Percentiles rank a stretch among this genome's conserved stretches.
Conservation (phyloP, 176 grass and related monocot species). For the Paspalum vaginatum region DNA sequence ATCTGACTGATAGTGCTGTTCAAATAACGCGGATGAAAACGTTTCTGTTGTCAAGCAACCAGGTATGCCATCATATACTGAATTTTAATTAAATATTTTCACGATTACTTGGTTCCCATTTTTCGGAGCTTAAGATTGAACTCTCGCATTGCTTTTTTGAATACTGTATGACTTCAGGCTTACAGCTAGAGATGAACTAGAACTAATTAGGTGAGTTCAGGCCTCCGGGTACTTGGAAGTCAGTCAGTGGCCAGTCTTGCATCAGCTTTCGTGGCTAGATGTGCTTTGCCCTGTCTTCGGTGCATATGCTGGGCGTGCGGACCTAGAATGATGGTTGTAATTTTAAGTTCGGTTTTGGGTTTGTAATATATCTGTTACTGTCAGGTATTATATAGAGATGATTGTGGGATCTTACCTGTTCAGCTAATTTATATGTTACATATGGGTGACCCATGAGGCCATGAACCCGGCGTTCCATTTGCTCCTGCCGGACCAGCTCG, state of each 20-base stretch:
- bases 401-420: background rate
- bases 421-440: background rate
- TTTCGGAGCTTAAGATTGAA: background rate
- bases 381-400: background rate
- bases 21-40: background rate
- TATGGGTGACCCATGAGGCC: background rate
- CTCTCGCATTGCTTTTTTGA: background rate
- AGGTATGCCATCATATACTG: conserved; percentile 18
- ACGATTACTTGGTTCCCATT: background rate
- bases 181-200: conserved; percentile 16
- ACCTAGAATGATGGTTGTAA: background rate
- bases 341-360: background rate
- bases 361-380: background rate
- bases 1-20: conserved; percentile 61
- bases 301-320: background rate
- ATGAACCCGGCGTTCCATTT: background rate
- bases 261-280: background rate
- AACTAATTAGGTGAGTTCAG: background rate
- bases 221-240: background rate
- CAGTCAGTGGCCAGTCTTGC: background rate
- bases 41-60: background rate
- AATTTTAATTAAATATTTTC: background rate
- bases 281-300: background rate
- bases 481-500: background rate
- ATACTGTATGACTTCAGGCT: background rate